Percentiles rank a stretch among this genome's conserved stretches.
These are phyloP conservation scores for Acacia pycnantha DNA, from an alignment of 331 rosid species.

Conservation along the genomic window DNA sequence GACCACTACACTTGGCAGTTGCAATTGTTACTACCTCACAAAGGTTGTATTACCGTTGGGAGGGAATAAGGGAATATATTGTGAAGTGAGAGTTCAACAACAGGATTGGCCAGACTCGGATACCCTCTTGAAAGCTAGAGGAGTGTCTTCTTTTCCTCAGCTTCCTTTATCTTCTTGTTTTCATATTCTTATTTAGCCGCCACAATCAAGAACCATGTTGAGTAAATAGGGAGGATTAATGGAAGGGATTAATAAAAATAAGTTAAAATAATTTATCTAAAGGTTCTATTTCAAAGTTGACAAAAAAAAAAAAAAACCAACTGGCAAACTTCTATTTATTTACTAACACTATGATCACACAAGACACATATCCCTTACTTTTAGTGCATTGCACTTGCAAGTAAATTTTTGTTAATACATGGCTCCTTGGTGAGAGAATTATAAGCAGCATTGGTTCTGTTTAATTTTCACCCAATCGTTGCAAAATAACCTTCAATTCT, in stretches of 20 bases:
- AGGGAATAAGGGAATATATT: not conserved
- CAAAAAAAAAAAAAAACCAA: not conserved
- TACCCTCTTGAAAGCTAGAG: not conserved
- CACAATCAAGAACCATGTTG: not conserved
- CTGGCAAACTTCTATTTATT: not conserved
- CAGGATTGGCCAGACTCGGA: not conserved
- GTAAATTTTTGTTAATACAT: not conserved
- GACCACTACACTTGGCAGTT: not conserved
- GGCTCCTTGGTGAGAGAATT: not conserved
- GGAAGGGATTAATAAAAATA: not conserved
- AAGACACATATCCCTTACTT: not conserved
- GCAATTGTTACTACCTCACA: not conserved
- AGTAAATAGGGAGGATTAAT: not conserved
- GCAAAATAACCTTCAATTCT: not conserved
- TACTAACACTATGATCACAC: not conserved
- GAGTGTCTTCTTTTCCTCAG: not conserved
- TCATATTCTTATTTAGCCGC: not conserved
- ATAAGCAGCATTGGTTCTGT: not conserved
- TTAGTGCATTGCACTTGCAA: not conserved
- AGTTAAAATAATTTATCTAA: not conserved
- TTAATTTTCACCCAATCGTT: not conserved
- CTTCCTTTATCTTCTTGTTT: not conserved
- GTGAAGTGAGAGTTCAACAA: not conserved
- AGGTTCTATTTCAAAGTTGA: not conserved
- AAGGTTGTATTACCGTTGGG: not conserved